These are phyloP conservation scores for Gypsophila paniculata DNA, from an alignment of 179 eudicot species.

Conservation along the genomic window DNA sequence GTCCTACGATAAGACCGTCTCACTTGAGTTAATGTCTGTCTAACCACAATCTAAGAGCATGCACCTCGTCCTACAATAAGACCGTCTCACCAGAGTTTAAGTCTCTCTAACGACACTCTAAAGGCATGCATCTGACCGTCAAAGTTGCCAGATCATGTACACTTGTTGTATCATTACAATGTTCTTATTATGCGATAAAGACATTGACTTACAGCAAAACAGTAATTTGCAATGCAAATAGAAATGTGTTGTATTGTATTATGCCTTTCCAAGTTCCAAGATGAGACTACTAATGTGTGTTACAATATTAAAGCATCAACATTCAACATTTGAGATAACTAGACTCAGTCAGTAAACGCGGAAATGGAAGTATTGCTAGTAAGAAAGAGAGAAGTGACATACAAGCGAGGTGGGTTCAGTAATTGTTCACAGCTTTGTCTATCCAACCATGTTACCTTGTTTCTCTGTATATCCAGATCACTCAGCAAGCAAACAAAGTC, in stretches of 20 bases:
- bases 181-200: too few species aligned
- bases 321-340: background rate
- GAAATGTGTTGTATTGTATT: background rate
- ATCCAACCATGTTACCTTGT: background rate
- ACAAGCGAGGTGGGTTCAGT: background rate
- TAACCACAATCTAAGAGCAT: too few species aligned
- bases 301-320: background rate
- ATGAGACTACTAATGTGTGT: background rate
- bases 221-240: background rate
- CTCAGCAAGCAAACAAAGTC: background rate
- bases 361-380: background rate
- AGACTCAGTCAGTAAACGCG: background rate
- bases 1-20: too few species aligned
- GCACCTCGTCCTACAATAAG: too few species aligned
- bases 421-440: too few species aligned
- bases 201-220: too few species aligned
- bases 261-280: background rate
- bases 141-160: background rate
- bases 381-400: constrained; percentile 3
- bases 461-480: background rate
- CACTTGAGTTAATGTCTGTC: too few species aligned
- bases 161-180: background rate
- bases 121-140: background rate
- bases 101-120: too few species aligned
- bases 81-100: too few species aligned